Base-by-base conservation (phyloP, 768 basidiomycete species). In the Boletus barrowsii region DNA sequence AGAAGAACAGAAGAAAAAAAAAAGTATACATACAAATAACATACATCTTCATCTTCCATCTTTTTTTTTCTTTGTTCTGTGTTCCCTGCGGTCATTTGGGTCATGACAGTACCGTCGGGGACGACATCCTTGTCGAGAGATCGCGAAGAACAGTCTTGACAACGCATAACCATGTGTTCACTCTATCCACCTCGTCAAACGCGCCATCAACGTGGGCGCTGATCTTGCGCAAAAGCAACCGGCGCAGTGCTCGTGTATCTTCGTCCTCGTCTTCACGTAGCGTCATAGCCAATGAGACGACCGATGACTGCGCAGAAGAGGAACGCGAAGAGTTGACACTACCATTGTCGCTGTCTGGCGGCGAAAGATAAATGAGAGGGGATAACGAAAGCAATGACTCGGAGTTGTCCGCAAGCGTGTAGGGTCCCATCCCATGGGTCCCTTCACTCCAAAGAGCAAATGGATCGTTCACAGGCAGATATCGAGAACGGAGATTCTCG, bases 171-270 rank as follows among this genome's bases (percentile, higher is more conserved):
- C 87, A 88, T 1, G 69, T 71, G 20, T 73, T 73, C 33, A 77
- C 76, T 57, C 77, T 80, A 55, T 88, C 85, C 41, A 88, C 73
- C 62, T 88, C 84, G 41, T 84, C 83, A 60, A 80, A 78, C 3
- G 83, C 82, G 7, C 80, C 81, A 15, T 74, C 73, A 49, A 80
- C 59, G 43, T 79, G 72, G 54, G 81, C 78, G 37, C 84, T 81
- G 50, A 90, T 79, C 70, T 88, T 88, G 43, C 84, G 79, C 39
- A 83, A 68, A 20, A 89, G 62, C n/a, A 90, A 67, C 17, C 85
- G 76, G 14, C 86, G 84, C 35, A 88, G 73, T 26, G 77, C 75
- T 35, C 80, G 78, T 11, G 76, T 78, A 55, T 89, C 88, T 45
- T 88, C 82, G 51, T 86, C 86, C 57, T 83, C 83, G 36, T 77